These are phyloP conservation scores for Collybia nuda DNA, from an alignment of 768 basidiomycete species.

Conservation along the genomic window DNA sequence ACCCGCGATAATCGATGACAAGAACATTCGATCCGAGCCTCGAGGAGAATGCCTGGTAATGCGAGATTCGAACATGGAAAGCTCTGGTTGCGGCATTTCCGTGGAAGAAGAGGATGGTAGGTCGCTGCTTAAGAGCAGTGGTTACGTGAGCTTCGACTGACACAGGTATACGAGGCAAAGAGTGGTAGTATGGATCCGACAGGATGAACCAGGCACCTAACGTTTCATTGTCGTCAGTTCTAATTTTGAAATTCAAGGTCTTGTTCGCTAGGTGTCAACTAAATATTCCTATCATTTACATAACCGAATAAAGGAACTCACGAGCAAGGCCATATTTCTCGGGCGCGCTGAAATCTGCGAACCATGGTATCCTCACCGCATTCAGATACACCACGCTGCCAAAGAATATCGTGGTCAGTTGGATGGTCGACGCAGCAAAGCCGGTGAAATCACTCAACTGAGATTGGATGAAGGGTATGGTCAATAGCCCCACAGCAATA, in stretches of 20 bases:
- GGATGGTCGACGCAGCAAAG: background rate
- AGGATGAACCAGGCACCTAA: slow-evolving; percentile 88
- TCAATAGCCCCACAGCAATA: slow-evolving; percentile 48
- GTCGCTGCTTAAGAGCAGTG: slow-evolving; percentile 53
- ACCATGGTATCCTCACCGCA: slow-evolving; percentile 59
- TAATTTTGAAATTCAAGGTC: slow-evolving; percentile 67
- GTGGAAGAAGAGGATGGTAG: slow-evolving; percentile 90
- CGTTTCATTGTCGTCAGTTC: slow-evolving; percentile 73
- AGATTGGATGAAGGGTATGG: slow-evolving; percentile 65
- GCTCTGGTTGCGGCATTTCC: slow-evolving; percentile 88
- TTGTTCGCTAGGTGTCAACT: slow-evolving; percentile 69
- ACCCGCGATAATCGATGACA: slow-evolving; percentile 90
- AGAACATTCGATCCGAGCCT: slow-evolving; percentile 75
- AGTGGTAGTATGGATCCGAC: slow-evolving; percentile 62
- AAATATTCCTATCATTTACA: no score
- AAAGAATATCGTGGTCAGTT: background rate
- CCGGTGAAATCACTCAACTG: slow-evolving; percentile 42
- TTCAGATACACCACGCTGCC: slow-evolving; percentile 58
- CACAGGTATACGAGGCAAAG: slow-evolving; percentile 36
- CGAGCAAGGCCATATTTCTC: slow-evolving; percentile 83
- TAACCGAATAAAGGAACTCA: slow-evolving; percentile 40
- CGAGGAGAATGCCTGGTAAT: slow-evolving; percentile 66
- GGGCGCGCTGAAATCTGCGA: slow-evolving; percentile 63
- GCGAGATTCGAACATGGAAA: slow-evolving; percentile 58
- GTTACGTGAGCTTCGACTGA: slow-evolving; percentile 43